Evolutionary conservation across 805 yeast genomes (phyloP).

Genomic region (Aciculoconidium aculeatum): DNA sequence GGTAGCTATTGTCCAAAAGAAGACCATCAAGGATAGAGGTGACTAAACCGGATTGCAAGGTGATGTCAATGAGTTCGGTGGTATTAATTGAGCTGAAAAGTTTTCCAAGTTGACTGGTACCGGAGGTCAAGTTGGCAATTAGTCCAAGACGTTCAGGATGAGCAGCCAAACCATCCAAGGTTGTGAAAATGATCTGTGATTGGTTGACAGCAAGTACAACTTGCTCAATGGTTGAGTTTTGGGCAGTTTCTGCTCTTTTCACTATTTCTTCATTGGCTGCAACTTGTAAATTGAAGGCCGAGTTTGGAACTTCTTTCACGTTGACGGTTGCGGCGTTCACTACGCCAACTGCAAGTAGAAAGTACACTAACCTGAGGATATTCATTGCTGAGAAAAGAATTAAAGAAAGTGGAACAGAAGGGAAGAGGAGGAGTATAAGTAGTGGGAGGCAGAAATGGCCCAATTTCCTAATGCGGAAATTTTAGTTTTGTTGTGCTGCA

Average conservation of each 20-base stretch:
- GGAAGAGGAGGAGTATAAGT: no score
- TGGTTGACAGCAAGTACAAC: constrained; percentile 18
- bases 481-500: no score
- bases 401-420: no score
- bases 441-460: no score
- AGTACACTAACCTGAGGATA: no score
- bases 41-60: constrained; percentile 30
- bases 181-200: constrained; percentile 28
- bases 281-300: constrained; percentile 8
- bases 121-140: constrained; percentile 29
- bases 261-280: constrained; percentile 13
- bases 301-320: constrained; percentile 1
- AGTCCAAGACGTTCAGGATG: constrained; percentile 20
- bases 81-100: constrained; percentile 11
- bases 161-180: constrained; percentile 31
- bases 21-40: constrained; percentile 31
- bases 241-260: constrained; percentile 6
- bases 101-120: constrained; percentile 9
- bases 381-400: no score
- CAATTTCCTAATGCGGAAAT: no score
- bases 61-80: constrained; percentile 17
- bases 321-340: no score
- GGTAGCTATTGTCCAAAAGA: constrained; percentile 26
- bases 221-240: constrained; percentile 11
- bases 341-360: no score